Conservation (phyloP, 345 rosid genomes). For the Eucalyptus sp. region DNA sequence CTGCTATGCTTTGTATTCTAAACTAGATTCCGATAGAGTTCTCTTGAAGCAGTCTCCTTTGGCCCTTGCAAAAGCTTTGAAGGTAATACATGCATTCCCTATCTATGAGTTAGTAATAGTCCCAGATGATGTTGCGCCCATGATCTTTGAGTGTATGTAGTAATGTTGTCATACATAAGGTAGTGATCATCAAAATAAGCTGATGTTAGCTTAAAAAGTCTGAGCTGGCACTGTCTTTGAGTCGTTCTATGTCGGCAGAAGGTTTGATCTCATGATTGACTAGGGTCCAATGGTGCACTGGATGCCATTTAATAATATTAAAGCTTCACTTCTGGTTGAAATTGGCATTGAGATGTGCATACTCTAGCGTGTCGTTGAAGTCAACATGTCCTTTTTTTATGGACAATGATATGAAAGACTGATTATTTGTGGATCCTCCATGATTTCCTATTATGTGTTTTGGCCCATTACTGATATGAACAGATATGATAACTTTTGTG, state of each 20-base stretch:
- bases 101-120: background rate
- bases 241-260: background rate
- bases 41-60: constrained; percentile 74
- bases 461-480: background rate
- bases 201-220: background rate
- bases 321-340: background rate
- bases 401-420: background rate
- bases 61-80: constrained; percentile 88
- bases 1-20: constrained; percentile 81
- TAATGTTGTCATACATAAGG: background rate
- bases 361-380: background rate
- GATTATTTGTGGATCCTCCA: background rate
- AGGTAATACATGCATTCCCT: constrained; percentile 32
- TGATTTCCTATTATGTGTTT: background rate
- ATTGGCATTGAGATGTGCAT: background rate
- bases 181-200: background rate
- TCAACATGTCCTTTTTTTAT: background rate
- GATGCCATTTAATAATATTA: background rate
- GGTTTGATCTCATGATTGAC: background rate
- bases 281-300: background rate
- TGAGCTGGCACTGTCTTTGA: background rate
- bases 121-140: background rate
- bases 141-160: background rate
- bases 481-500: background rate
- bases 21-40: constrained; percentile 57